These are phyloP conservation scores for Phylloporus arenicola DNA, from an alignment of 768 basidiomycete species.

Conservation along the genomic window DNA sequence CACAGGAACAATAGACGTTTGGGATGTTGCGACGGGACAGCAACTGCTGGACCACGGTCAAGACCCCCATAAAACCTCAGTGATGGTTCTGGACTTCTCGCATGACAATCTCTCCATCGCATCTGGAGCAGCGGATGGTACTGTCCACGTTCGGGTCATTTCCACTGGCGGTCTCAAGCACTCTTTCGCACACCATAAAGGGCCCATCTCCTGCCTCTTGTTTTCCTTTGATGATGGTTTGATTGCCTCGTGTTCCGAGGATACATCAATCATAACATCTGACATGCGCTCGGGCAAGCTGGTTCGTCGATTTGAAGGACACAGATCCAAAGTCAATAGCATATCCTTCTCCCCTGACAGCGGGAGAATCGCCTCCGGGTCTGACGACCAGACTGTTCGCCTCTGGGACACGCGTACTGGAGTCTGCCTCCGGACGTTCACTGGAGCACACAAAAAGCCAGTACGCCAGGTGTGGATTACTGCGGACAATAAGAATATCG, in stretches of 20 bases:
- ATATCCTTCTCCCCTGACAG: slow-evolving; percentile 21
- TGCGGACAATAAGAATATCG: slow-evolving; percentile 8
- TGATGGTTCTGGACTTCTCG: slow-evolving; percentile 11
- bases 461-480: slow-evolving; percentile 17
- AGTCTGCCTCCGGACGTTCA: slow-evolving; percentile 11
- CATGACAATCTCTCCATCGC: slow-evolving; percentile 6
- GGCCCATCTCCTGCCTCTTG: slow-evolving; percentile 11
- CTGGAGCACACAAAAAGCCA: slow-evolving; percentile 13
- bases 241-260: slow-evolving; percentile 15
- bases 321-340: slow-evolving; percentile 12
- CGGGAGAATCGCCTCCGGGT: slow-evolving; percentile 17
- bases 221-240: slow-evolving; percentile 16
- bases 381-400: slow-evolving; percentile 18
- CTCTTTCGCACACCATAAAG: slow-evolving; percentile 12
- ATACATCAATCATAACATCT: slow-evolving; percentile 12
- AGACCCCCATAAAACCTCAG: neutral
- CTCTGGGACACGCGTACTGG: slow-evolving; percentile 22
- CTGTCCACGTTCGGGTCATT: slow-evolving; percentile 16
- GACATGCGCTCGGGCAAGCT: slow-evolving; percentile 6
- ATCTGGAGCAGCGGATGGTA: slow-evolving; percentile 12
- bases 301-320: slow-evolving; percentile 13
- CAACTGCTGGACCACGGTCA: slow-evolving; percentile 3
- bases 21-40: slow-evolving; percentile 17
- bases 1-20: slow-evolving; percentile 10
- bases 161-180: slow-evolving; percentile 1